phyloP scores from a whole-genome alignment of 371 early-diverging fungal species.

The Mortierella sp. region DNA sequence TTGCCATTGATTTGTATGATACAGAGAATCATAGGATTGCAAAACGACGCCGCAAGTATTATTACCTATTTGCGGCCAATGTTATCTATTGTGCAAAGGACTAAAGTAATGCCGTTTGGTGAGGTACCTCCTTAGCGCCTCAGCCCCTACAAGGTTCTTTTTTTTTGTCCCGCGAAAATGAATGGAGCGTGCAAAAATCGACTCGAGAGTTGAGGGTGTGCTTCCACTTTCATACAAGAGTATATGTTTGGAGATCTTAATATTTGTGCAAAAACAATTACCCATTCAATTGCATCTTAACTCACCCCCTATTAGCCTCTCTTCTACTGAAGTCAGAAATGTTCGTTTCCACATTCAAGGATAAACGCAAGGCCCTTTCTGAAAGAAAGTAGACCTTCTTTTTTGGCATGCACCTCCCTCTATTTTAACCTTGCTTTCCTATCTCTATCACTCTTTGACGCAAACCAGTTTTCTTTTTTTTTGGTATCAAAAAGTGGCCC shows the following conservation, averaged over 20 bases:
- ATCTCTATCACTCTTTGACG: not conserved
- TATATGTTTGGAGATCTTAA: not conserved
- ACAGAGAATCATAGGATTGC: not conserved
- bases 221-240: not conserved
- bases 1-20: not conserved
- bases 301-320: not conserved
- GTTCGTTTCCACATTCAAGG: not conserved
- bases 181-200: not conserved
- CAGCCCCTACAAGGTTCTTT: not conserved
- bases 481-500: not conserved
- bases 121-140: not conserved
- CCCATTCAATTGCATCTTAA: not conserved
- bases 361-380: not conserved
- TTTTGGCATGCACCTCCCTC: not conserved
- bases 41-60: not conserved
- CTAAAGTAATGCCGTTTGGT: constrained; percentile 4
- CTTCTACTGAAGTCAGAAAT: not conserved
- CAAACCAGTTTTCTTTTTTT: constrained; percentile 6
- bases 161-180: not conserved
- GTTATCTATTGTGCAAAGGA: not conserved
- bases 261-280: constrained; percentile 2
- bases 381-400: not conserved
- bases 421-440: not conserved
- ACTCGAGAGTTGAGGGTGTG: not conserved
- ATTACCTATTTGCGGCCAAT: not conserved